Percentiles rank a stretch among this genome's conserved stretches.
Conservation (phyloP, 2,329 filamentous ascomycete genomes). For the Sclerotinia borealis region DNA sequence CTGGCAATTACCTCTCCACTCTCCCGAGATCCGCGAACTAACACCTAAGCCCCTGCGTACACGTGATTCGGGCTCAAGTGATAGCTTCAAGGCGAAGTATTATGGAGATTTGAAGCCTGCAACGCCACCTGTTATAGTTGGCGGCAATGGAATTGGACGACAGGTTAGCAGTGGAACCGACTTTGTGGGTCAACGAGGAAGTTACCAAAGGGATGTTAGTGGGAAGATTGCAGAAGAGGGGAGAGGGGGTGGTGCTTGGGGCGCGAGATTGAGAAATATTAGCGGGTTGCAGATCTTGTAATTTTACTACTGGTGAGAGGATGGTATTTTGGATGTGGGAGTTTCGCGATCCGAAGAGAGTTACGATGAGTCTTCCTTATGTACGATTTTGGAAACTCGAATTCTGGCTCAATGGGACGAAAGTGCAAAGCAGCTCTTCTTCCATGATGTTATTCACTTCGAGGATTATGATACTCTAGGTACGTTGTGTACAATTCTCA, state of each 20-base stretch:
- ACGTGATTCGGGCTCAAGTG: constrained; percentile 1
- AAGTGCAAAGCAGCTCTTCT: neutral
- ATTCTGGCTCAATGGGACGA: neutral
- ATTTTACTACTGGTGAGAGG: neutral
- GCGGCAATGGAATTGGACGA: constrained; percentile 30
- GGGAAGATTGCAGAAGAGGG: constrained; percentile 71
- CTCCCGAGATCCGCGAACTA: constrained; percentile 10
- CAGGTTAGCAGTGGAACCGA: constrained; percentile 57
- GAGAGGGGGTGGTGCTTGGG: constrained; percentile 25
- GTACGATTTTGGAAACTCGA: neutral
- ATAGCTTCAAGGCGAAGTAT: constrained; percentile 46
- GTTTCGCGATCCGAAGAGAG: neutral
- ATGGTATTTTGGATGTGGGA: neutral
- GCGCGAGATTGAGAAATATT: constrained; percentile 36
- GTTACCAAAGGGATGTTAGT: constrained; percentile 54
- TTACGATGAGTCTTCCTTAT: neutral
- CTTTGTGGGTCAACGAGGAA: constrained; percentile 33
- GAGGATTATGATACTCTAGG: neutral
- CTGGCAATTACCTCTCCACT: constrained; percentile 1
- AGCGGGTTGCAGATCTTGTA: constrained; percentile 22
- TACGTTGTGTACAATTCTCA: neutral
- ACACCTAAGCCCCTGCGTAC: constrained; percentile 20
- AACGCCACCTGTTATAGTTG: constrained; percentile 49
- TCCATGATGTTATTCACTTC: neutral
- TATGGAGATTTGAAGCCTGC: constrained; percentile 52